Conservation (phyloP, 805 yeast genomes). For the Komagataella pseudopastoris region DNA sequence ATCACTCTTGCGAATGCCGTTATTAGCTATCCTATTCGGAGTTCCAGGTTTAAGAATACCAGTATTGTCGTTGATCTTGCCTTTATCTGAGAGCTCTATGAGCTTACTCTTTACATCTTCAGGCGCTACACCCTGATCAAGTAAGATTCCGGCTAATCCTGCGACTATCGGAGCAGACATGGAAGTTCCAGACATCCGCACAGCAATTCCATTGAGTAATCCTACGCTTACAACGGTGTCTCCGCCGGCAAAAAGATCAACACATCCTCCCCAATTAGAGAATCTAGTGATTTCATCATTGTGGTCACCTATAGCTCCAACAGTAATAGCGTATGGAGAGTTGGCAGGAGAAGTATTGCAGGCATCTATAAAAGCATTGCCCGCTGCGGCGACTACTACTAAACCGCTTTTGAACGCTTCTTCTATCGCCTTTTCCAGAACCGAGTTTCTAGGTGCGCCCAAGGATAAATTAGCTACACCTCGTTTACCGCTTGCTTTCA, state of each 20-base stretch:
- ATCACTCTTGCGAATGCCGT: slow-evolving; percentile 8
- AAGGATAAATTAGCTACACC: slow-evolving; percentile 74
- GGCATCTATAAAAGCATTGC: slow-evolving; percentile 68
- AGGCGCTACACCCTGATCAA: slow-evolving; percentile 35
- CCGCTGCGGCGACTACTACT: slow-evolving; percentile 73
- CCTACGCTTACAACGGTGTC: slow-evolving; percentile 48
- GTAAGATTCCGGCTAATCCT: slow-evolving; percentile 44
- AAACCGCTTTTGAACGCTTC: slow-evolving; percentile 68
- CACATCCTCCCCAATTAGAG: slow-evolving; percentile 91
- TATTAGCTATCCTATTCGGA: slow-evolving; percentile 41
- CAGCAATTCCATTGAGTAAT: slow-evolving; percentile 11
- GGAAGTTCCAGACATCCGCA: slow-evolving; percentile 55
- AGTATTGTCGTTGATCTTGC: slow-evolving; percentile 31
- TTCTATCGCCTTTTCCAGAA: slow-evolving; percentile 62
- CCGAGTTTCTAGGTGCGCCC: slow-evolving; percentile 56
- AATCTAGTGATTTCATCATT: slow-evolving; percentile 61
- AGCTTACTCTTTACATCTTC: slow-evolving; percentile 26
- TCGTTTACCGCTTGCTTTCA: slow-evolving; percentile 18
- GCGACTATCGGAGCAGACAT: slow-evolving; percentile 73
- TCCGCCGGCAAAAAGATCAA: slow-evolving; percentile 79
- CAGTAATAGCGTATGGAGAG: slow-evolving; percentile 56
- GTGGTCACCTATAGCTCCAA: slow-evolving; percentile 79
- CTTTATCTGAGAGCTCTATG: slow-evolving; percentile 30
- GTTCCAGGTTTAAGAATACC: slow-evolving; percentile 34
- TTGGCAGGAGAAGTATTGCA: slow-evolving; percentile 84